Percentiles rank a stretch among this genome's conserved stretches.
Evolutionary conservation across 139 green algal species (phyloP).

Genomic region (Desmodesmus armatus): DNA sequence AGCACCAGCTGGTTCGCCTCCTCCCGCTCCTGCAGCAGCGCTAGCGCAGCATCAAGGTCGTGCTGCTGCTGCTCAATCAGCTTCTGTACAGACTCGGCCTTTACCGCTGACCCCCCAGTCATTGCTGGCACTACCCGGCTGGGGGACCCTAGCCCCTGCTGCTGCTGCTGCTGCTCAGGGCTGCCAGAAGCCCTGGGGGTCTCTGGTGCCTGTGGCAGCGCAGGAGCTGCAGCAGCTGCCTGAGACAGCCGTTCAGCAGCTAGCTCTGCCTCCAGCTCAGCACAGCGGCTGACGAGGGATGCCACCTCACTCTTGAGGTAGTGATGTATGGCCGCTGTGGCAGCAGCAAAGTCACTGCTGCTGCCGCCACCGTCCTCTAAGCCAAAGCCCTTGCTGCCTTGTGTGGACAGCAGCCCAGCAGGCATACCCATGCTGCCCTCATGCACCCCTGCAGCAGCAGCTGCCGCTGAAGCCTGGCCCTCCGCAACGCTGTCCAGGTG

Average conservation of each 20-base stretch:
- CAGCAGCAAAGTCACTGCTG: conserved; percentile 18
- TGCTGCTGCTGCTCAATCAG: conserved; percentile 41
- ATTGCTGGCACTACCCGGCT: conserved; percentile 1
- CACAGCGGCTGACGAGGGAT: conserved; percentile 16
- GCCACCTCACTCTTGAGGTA: conserved; percentile 36
- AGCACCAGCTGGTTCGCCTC: conserved; percentile 25
- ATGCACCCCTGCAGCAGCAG: background rate
- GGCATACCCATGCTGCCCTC: background rate
- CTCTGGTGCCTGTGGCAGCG: background rate
- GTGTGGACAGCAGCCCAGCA: too few species aligned
- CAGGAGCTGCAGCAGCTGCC: background rate
- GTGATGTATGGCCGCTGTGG: conserved; percentile 23
- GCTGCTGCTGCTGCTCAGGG: background rate
- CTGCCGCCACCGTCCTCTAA: background rate
- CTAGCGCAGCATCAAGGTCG: conserved; percentile 31
- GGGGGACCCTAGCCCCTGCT: background rate
- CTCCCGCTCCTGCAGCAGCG: conserved; percentile 36
- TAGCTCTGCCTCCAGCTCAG: conserved; percentile 39
- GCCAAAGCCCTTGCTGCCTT: background rate
- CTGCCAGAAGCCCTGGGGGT: background rate
- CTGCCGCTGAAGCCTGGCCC: background rate
- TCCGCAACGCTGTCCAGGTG: background rate
- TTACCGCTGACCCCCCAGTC: background rate
- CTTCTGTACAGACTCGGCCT: conserved; percentile 17
- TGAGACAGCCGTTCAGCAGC: background rate